Evolutionary conservation across 2,329 filamentous ascomycete species (phyloP), one percentile per base, ranked within the genome.

Genomic region (Nothomitra cinnamomea): DNA sequence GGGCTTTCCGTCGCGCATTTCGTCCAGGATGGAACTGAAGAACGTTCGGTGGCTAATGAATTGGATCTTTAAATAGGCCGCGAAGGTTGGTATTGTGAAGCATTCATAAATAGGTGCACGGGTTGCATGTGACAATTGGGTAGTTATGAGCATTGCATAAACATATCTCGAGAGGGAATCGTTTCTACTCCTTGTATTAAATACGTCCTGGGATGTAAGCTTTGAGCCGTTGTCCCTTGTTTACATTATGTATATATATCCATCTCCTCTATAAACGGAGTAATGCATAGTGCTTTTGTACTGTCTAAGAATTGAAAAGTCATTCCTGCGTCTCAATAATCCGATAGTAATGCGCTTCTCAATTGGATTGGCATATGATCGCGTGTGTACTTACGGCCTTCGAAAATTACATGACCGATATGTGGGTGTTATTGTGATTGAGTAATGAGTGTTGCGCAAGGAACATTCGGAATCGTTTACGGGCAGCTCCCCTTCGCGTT

Each of bases 21-120:
- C 28, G 28, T 32, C 28, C 28, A 32, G 28, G 28, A 32, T 32
- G 28, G 28, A 32, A 32, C 28, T 32, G 28, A 32, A 32, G 28
- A 32, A 32, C 28, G 28, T 32, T 32, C 28, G 5, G 5, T 41
- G 38, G 38, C 17, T 41, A 15, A 15, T 19, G 17, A 41, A 41
- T 19, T n/a, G 38, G 49, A 40, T 57, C 48, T 56, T 17, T 17
- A 56, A n/a, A 28, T 54, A 72, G 69, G 87, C 90, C 58, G 87
- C 90, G 65, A 95, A 96, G 78, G 90, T 96, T 58, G 89, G 90
- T 65, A 88, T 95, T 55, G 89, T 94, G 59, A 94, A 92, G 78
- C 94, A 92, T 72, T 49, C 45, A 6, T 49, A n/a, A 24, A 41
- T 5, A 32, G 10, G 28, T 32, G 28, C 10, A 32, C 28, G 28